Evolutionary conservation across 2,329 filamentous ascomycete species (phyloP).

Genomic region (Sclerotinia spermophila): DNA sequence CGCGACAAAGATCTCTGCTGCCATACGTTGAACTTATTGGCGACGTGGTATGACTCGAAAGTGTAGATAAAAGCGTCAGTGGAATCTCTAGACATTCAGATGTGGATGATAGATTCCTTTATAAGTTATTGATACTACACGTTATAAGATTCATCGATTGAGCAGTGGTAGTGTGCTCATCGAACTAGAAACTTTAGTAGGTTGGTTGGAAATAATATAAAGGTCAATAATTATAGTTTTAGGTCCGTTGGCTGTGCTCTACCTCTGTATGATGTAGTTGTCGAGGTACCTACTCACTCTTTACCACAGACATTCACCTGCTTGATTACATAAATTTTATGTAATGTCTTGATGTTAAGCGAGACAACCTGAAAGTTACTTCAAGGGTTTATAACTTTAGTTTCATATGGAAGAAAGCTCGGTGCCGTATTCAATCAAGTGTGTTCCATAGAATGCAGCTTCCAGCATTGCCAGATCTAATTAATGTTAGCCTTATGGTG

Average conservation of each 20-base stretch:
- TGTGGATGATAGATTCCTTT: no score
- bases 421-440: background rate
- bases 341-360: background rate
- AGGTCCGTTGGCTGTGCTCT: background rate
- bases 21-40: no score
- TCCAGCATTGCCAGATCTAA: no score
- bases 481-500: accelerated
- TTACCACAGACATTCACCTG: background rate
- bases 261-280: background rate
- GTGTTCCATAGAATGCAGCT: accelerated
- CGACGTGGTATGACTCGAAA: no score
- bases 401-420: background rate
- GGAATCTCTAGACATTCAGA: no score
- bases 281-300: background rate
- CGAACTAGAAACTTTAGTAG: no score
- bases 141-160: no score
- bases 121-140: no score
- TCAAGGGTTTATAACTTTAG: background rate
- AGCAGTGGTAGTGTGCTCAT: no score
- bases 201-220: background rate
- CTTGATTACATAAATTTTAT: background rate
- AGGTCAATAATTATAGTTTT: accelerated
- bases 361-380: background rate
- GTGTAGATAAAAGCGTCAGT: no score
- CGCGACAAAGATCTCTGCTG: no score